Conservation (phyloP, 2,329 filamentous ascomycete genomes). For the Colletotrichum theobromicola region DNA sequence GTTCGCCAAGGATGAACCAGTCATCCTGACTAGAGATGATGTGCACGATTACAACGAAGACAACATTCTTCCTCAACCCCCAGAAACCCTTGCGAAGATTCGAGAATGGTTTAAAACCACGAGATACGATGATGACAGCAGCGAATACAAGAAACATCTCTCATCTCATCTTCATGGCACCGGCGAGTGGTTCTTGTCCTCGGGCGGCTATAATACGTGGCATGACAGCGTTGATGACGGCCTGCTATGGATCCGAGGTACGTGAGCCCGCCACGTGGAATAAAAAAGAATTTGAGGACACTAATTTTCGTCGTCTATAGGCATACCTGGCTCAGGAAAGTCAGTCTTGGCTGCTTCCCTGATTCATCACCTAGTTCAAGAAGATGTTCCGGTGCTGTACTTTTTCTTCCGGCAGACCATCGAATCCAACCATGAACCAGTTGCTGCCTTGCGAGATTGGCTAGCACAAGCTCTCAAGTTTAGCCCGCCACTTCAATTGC, state of each 20-base stretch:
- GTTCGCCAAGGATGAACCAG: background rate
- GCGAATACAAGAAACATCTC: constrained; percentile 29
- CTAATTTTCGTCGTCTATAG: constrained; percentile 7
- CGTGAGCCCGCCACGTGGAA: background rate
- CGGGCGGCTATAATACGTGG: constrained; percentile 25
- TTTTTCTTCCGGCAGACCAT: constrained; percentile 47
- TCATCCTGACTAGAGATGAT: background rate
- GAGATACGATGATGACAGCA: constrained; percentile 22
- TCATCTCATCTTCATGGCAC: constrained; percentile 26
- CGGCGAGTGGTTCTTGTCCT: constrained; percentile 27
- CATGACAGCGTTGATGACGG: constrained; percentile 21
- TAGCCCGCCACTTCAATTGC: constrained; percentile 32
- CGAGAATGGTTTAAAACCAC: constrained; percentile 22
- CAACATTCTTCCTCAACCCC: background rate
- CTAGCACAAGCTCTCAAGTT: constrained; percentile 34
- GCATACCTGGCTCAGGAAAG: constrained; percentile 39
- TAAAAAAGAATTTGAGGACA: background rate
- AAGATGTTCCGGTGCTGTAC: constrained; percentile 33
- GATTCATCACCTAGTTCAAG: background rate
- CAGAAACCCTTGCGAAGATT: background rate
- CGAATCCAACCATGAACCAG: constrained; percentile 36
- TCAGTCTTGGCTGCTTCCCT: background rate
- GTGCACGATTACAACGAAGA: background rate
- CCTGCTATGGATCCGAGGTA: constrained; percentile 33
- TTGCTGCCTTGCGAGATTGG: constrained; percentile 37